Evolutionary conservation across 2,329 filamentous ascomycete species (phyloP).

Genomic region (Cyphellophora europaea): DNA sequence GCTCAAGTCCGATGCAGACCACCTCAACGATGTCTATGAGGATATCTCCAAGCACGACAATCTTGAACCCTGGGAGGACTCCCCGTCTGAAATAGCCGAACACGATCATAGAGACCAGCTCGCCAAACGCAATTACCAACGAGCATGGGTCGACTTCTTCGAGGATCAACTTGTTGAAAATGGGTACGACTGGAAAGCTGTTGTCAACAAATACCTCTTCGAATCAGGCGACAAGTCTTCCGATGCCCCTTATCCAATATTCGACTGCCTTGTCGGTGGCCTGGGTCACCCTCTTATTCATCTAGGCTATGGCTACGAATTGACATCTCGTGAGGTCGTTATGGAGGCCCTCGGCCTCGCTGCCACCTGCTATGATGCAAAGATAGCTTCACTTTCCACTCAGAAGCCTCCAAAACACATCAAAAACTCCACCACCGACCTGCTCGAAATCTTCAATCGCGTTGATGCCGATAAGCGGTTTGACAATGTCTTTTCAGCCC

Average conservation of each 20-base stretch:
- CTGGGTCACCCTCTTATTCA: constrained; percentile 90
- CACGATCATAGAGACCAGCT: constrained; percentile 82
- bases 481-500: constrained; percentile 52
- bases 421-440: constrained; percentile 50
- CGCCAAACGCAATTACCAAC: constrained; percentile 72
- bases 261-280: constrained; percentile 70
- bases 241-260: constrained; percentile 45
- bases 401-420: constrained; percentile 37
- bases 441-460: constrained; percentile 61
- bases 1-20: constrained; percentile 62
- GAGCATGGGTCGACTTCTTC: constrained; percentile 89
- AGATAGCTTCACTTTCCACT: constrained; percentile 44
- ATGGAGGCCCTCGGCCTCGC: constrained; percentile 77
- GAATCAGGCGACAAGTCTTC: constrained; percentile 35
- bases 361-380: constrained; percentile 53
- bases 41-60: constrained; percentile 49
- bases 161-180: constrained; percentile 73
- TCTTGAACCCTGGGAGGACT: constrained; percentile 72
- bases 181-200: constrained; percentile 74
- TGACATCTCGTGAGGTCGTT: constrained; percentile 73
- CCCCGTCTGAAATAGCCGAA: constrained; percentile 72
- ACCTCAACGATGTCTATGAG: constrained; percentile 76
- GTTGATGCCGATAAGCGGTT: constrained; percentile 63
- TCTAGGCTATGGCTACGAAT: constrained; percentile 84
- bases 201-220: constrained; percentile 69